Conservation (phyloP, 2,329 filamentous ascomycete genomes). For the Pezicula carpinea region DNA sequence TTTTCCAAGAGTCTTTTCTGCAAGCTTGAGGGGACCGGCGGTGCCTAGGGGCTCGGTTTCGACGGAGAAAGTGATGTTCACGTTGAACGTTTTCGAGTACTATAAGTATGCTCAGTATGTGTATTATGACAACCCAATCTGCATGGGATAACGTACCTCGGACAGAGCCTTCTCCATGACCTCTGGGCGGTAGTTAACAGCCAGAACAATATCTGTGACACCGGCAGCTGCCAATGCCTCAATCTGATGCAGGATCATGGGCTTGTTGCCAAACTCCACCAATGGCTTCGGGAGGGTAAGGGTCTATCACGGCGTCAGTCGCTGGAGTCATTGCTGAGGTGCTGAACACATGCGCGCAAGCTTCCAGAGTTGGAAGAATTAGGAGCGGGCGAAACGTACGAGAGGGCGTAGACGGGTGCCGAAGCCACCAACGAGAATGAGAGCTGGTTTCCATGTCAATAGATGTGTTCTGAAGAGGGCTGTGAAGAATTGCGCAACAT, state of each 20-base stretch:
- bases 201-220: slow-evolving; percentile 95
- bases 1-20: slow-evolving; percentile 86
- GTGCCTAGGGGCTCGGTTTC: slow-evolving; percentile 94
- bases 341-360: slow-evolving; percentile 8
- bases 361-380: slow-evolving; percentile 16
- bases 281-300: slow-evolving; percentile 95
- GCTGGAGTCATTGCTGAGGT: slow-evolving; percentile 22
- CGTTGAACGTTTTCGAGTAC: slow-evolving; percentile 89
- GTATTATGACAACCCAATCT: slow-evolving; percentile 6
- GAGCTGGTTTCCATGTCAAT: slow-evolving; percentile 51
- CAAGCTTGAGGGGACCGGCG: slow-evolving; percentile 90
- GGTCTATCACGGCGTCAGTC: slow-evolving; percentile 53
- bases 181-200: slow-evolving; percentile 98
- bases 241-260: slow-evolving; percentile 98
- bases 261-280: slow-evolving; percentile 97
- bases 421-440: slow-evolving; percentile 98
- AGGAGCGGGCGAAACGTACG: slow-evolving; percentile 49
- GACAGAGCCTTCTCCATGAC: slow-evolving; percentile 92
- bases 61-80: slow-evolving; percentile 96
- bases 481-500: slow-evolving; percentile 6
- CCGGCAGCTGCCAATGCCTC: slow-evolving; percentile 89
- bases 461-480: neutral
- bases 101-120: slow-evolving; percentile 27
- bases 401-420: slow-evolving; percentile 95
- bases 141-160: slow-evolving; percentile 55